Evolutionary conservation across 441 rosid species (phyloP).

Genomic region (Pelargonium exstipulatum): DNA sequence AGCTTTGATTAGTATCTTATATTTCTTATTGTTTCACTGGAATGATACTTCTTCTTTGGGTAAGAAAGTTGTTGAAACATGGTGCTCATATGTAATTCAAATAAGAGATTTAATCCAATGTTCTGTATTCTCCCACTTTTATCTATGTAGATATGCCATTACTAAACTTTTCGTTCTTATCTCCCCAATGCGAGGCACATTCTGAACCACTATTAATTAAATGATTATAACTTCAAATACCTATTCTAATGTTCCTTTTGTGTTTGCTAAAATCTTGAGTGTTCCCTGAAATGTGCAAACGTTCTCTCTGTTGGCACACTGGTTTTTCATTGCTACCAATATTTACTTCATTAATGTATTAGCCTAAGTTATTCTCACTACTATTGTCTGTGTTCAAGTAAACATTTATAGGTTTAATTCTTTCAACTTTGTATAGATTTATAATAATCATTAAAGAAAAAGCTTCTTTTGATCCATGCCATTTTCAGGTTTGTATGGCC

Average conservation of each 20-base stretch:
- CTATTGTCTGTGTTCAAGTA: background rate
- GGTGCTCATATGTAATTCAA: background rate
- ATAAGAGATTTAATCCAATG: background rate
- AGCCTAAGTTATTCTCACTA: background rate
- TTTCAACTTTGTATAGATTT: background rate
- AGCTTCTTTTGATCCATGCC: background rate
- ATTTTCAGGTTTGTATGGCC: conserved; percentile 94
- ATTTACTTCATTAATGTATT: background rate
- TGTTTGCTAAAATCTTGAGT: background rate
- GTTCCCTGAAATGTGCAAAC: background rate
- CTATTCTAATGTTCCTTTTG: background rate
- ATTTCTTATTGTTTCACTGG: background rate
- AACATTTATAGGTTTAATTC: background rate
- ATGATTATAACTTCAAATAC: background rate
- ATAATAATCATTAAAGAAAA: background rate
- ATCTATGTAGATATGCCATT: background rate
- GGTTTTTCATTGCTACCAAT: conserved; percentile 2
- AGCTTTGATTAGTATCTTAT: conserved; percentile 17
- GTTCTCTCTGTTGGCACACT: background rate
- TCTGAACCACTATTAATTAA: background rate
- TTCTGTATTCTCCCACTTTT: background rate
- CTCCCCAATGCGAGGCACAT: background rate
- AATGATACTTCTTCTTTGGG: background rate
- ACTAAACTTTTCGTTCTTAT: background rate
- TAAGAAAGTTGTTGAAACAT: conserved; percentile 2